These are phyloP conservation scores for Eucalyptus curtisii DNA, from an alignment of 345 rosid genomes.

Conservation along the genomic window DNA sequence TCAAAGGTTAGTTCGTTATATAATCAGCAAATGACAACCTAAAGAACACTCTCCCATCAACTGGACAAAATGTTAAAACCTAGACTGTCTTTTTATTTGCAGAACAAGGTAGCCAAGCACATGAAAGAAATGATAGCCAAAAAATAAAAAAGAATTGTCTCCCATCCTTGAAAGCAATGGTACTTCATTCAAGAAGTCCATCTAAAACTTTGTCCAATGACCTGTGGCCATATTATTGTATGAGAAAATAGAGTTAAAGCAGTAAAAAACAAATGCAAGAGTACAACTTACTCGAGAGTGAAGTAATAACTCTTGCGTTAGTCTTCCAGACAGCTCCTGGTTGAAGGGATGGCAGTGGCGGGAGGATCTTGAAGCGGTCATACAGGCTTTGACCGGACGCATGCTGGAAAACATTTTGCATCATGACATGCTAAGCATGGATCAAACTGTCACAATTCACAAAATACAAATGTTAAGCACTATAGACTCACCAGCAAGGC, in stretches of 20 bases:
- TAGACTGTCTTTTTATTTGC: neutral
- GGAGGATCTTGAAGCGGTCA: conserved; percentile 66
- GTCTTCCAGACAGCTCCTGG: conserved; percentile 26
- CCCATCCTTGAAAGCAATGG: neutral
- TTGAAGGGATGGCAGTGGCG: conserved; percentile 43
- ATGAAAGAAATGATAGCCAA: neutral
- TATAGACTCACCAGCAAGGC: conserved; percentile 55
- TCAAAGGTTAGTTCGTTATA: neutral
- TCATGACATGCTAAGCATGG: neutral
- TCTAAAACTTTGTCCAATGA: neutral
- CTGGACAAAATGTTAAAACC: neutral
- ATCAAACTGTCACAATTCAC: neutral
- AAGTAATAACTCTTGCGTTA: conserved; percentile 30
- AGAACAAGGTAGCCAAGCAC: neutral
- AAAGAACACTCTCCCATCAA: neutral
- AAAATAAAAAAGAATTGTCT: neutral
- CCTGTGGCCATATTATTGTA: neutral
- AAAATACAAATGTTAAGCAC: neutral
- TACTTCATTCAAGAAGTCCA: neutral
- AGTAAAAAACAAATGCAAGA: neutral
- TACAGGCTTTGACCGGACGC: conserved; percentile 67
- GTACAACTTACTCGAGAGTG: conserved; percentile 27
- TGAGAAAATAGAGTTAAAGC: neutral
- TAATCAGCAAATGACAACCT: neutral
- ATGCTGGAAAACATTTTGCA: conserved; percentile 28